Conservation (phyloP, 176 grass and related monocot species). For the Musa acuminata region DNA sequence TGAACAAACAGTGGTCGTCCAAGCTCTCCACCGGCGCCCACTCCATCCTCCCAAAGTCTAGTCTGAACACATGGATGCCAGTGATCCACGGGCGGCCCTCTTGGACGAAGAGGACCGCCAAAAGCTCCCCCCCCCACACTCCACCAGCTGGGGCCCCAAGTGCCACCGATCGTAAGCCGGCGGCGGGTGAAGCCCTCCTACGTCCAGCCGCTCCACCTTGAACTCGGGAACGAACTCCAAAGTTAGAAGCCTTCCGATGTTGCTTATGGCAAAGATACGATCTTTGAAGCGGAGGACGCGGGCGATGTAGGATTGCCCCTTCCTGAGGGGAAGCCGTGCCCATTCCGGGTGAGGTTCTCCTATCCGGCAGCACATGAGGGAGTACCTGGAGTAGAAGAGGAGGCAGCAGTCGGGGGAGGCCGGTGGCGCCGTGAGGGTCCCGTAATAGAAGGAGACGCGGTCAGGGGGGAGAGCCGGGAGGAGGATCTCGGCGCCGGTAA, state of each 20-base stretch:
- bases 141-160: slow-evolving; percentile 23
- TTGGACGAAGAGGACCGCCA: slow-evolving; percentile 10
- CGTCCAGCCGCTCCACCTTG: not conserved
- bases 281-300: slow-evolving; percentile 17
- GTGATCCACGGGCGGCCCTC: not conserved
- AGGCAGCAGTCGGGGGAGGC: slow-evolving; percentile 15
- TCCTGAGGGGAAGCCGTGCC: not conserved
- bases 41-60: slow-evolving; percentile 21
- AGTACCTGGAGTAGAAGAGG: slow-evolving; percentile 25
- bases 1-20: slow-evolving; percentile 16
- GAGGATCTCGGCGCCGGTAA: too few relatives aligned
- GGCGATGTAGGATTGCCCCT: slow-evolving; percentile 1
- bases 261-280: too few relatives aligned
- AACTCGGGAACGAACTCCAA: slow-evolving; percentile 7
- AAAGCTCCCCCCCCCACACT: slow-evolving; percentile 4
- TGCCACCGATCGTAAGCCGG: slow-evolving; percentile 7
- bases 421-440: slow-evolving; percentile 20
- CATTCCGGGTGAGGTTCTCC: slow-evolving; percentile 1
- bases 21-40: slow-evolving; percentile 20
- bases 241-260: slow-evolving; percentile 3
- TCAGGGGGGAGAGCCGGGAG: not conserved
- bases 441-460: slow-evolving; percentile 7
- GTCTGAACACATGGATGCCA: slow-evolving; percentile 1
- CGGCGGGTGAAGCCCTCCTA: not conserved
- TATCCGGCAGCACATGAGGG: slow-evolving; percentile 18